phyloP scores from a whole-genome alignment of 441 rosid species.

The Kokia cookei region DNA sequence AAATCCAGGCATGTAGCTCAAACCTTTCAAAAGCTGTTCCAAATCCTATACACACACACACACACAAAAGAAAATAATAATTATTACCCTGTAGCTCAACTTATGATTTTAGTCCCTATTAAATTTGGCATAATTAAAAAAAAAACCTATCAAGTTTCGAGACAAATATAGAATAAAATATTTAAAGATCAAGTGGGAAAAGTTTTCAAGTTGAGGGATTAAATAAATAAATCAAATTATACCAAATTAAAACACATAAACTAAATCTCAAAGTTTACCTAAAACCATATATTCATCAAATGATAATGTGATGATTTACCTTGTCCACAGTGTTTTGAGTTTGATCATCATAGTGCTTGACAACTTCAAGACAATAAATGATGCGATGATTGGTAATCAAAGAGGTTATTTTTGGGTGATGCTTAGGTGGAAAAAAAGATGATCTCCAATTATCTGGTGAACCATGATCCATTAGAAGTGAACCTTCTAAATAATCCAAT shows the following conservation, averaged over 20 bases:
- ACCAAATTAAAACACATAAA: no score
- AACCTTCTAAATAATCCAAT: slow-evolving; percentile 79
- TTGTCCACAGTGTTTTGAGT: slow-evolving; percentile 33
- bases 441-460: slow-evolving; percentile 66
- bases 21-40: slow-evolving; percentile 28
- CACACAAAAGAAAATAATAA: not conserved
- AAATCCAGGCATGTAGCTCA: slow-evolving; percentile 38
- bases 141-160: no score
- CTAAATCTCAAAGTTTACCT: not conserved
- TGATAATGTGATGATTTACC: slow-evolving; percentile 25
- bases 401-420: slow-evolving; percentile 49
- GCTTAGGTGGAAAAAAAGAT: slow-evolving; percentile 63
- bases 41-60: slow-evolving; percentile 35
- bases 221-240: no score
- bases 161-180: no score
- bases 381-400: slow-evolving; percentile 46
- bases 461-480: slow-evolving; percentile 54
- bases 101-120: not conserved
- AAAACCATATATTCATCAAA: not conserved
- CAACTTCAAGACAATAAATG: slow-evolving; percentile 80
- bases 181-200: no score
- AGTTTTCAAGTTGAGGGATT: no score
- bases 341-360: slow-evolving; percentile 54
- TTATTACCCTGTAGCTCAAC: not conserved
- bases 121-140: no score